These are phyloP conservation scores for Rhynchosporium graminicola DNA, from an alignment of 2,329 filamentous ascomycete genomes.

Conservation along the genomic window DNA sequence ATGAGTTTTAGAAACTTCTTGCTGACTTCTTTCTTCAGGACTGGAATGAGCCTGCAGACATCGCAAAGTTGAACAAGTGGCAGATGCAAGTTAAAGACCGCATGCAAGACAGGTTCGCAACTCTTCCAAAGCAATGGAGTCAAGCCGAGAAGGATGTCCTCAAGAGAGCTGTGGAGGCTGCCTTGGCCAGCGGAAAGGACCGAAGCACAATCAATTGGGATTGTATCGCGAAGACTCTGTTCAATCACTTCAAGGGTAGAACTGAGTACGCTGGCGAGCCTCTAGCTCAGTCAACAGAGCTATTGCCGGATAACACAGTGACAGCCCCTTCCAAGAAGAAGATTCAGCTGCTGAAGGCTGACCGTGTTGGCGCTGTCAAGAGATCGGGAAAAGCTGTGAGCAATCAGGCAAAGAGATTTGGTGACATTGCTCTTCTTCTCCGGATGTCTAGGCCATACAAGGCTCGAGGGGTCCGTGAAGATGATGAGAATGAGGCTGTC, in stretches of 20 bases:
- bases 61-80: slow-evolving; percentile 19
- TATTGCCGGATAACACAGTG: neutral
- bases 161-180: neutral
- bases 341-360: slow-evolving; percentile 1
- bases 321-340: neutral
- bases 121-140: slow-evolving; percentile 8
- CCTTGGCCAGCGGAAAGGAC: neutral
- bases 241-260: neutral
- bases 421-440: slow-evolving; percentile 10
- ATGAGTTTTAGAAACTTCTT: neutral
- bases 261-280: slow-evolving; percentile 2
- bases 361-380: neutral
- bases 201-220: slow-evolving; percentile 15
- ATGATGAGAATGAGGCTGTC: neutral
- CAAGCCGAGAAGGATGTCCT: slow-evolving; percentile 18
- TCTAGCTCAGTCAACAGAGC: slow-evolving; percentile 4
- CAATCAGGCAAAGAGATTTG: slow-evolving; percentile 12
- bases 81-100: slow-evolving; percentile 15
- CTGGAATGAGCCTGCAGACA: slow-evolving; percentile 12
- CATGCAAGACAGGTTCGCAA: neutral
- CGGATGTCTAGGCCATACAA: neutral
- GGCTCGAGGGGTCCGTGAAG: neutral
- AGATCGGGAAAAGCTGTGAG: slow-evolving; percentile 3
- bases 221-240: neutral
- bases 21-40: slow-evolving; percentile 1